A percentile compares a stretch with the other conserved stretches of the same genome.
Evolutionary conservation across 768 basidiomycete genomes (phyloP).

Genomic region (Boletus sensibilis): DNA sequence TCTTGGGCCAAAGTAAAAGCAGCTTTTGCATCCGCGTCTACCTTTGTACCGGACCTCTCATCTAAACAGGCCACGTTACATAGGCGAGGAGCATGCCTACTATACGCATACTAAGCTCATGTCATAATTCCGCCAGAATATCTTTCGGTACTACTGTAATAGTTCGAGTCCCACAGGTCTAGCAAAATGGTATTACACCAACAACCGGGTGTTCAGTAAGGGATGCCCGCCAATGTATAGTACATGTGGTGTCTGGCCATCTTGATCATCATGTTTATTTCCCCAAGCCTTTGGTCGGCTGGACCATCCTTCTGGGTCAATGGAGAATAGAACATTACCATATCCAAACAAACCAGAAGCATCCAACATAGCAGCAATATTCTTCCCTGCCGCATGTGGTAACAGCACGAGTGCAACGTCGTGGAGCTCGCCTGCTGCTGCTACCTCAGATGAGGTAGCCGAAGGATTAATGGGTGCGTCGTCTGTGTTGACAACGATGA

Average conservation of each 20-base stretch:
- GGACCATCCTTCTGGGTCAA: conserved; percentile 42
- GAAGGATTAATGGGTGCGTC: conserved; percentile 65
- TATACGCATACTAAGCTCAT: too few species aligned
- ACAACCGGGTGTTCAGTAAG: conserved; percentile 70
- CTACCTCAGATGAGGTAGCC: conserved; percentile 54
- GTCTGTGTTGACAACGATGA: conserved; percentile 70
- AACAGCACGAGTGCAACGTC: conserved; percentile 62
- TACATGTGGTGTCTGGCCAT: conserved; percentile 45
- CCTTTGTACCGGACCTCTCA: too few species aligned
- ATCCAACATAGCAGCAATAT: conserved; percentile 56
- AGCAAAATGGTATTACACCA: conserved; percentile 42
- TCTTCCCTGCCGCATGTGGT: conserved; percentile 48
- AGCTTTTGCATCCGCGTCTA: too few species aligned
- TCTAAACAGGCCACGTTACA: too few species aligned
- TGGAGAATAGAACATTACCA: conserved; percentile 50
- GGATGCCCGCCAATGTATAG: conserved; percentile 78
- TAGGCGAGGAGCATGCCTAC: too few species aligned
- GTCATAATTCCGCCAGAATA: too few species aligned
- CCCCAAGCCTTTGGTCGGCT: conserved; percentile 17
- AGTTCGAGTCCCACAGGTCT: background rate
- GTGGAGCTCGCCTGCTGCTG: conserved; percentile 54
- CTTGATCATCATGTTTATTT: conserved; percentile 23
- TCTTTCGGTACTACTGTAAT: too few species aligned
- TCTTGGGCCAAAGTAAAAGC: too few species aligned
- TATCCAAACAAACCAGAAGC: conserved; percentile 44